Percentiles rank a stretch among this genome's conserved stretches.
phyloP scores from a whole-genome alignment of 2,329 filamentous ascomycete species.

The Ophiostoma sp. region DNA sequence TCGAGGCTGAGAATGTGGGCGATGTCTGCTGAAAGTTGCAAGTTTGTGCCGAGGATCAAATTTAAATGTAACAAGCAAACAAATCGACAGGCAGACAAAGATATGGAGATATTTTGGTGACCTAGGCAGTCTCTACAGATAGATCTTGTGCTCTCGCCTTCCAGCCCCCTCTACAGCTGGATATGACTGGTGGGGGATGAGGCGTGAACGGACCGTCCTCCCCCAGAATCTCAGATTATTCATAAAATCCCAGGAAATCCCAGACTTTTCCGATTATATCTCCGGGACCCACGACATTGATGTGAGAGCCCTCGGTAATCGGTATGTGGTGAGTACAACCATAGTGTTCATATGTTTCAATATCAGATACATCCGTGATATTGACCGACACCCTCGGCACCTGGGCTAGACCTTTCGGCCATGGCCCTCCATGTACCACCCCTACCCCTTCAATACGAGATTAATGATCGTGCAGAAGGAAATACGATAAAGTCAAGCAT shows the following conservation, averaged over 20 bases:
- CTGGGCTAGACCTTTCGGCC: background rate
- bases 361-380: background rate
- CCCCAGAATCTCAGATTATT: background rate
- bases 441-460: too few species aligned
- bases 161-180: constrained; percentile 1
- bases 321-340: background rate
- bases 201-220: background rate
- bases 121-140: too few species aligned
- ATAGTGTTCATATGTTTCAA: background rate
- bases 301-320: background rate
- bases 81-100: background rate
- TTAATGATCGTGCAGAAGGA: too few species aligned
- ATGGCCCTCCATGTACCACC: too few species aligned
- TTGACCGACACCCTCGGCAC: background rate
- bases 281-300: too few species aligned
- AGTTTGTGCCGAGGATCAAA: background rate
- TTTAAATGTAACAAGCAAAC: background rate
- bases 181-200: background rate
- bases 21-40: background rate
- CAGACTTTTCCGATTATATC: too few species aligned
- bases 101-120: too few species aligned
- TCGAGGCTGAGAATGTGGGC: constrained; percentile 7
- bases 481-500: too few species aligned
- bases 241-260: too few species aligned
- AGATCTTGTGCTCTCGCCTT: background rate